Conservation (phyloP, 441 rosid species). For the Biscutella laevigata region DNA sequence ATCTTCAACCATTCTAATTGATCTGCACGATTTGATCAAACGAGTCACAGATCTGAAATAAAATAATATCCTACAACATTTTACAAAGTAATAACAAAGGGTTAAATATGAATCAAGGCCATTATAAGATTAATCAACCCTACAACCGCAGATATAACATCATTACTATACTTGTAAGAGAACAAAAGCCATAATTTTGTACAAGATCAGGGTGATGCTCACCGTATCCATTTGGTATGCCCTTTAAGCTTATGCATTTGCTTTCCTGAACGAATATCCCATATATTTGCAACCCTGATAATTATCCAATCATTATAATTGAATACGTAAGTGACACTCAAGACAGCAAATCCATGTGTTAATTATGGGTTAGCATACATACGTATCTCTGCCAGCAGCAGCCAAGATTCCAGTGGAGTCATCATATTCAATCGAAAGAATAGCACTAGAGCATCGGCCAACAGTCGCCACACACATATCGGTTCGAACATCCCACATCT, state of each 20-base stretch:
- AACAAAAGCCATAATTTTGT: background rate
- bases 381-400: slow-evolving; percentile 98
- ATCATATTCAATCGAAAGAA: slow-evolving; percentile 89
- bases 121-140: background rate
- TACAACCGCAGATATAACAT: background rate
- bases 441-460: slow-evolving; percentile 87
- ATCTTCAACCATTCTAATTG: slow-evolving; percentile 91
- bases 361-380: slow-evolving; percentile 27
- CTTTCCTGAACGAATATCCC: slow-evolving; percentile 96
- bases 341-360: background rate
- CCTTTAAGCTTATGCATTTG: slow-evolving; percentile 96
- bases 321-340: slow-evolving; percentile 5
- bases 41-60: background rate
- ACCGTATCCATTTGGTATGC: slow-evolving; percentile 95
- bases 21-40: slow-evolving; percentile 40
- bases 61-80: background rate
- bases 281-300: slow-evolving; percentile 77
- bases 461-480: slow-evolving; percentile 98
- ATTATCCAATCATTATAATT: slow-evolving; percentile 19
- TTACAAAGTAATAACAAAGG: background rate
- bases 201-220: slow-evolving; percentile 27
- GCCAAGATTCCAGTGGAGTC: slow-evolving; percentile 92
- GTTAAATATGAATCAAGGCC: background rate
- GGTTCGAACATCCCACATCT: slow-evolving; percentile 99
- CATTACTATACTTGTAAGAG: background rate